Base-by-base conservation (phyloP, 768 basidiomycete genomes). In the Solioccasus polychromus region DNA sequence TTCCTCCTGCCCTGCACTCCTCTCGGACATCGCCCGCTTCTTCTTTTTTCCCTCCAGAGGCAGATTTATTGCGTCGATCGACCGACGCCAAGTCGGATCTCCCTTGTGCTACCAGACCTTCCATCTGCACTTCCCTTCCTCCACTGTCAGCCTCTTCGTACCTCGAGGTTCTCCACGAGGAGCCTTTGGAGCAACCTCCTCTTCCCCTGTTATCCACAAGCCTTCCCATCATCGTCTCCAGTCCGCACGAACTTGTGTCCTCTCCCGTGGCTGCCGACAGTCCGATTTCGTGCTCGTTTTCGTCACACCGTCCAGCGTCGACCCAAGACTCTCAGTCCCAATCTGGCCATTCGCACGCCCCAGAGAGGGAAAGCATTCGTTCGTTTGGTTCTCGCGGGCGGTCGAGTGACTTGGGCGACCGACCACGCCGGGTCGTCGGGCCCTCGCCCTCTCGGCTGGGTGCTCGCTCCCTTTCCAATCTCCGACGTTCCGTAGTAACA, bases 401-500 rank as follows among this genome's bases (percentile, higher is more conserved):
- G n/a, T 53, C 60, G 11, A 52, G 19, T 1, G 55, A 55, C n/a
- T 54, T 60, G 4, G 26, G 35, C 20, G 48, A 51, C 25, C 55
- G 57, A 35, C 42, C 47, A 11, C 51, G 47, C 37, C 50, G 12
- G 30, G 18, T 12, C 0, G 25, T 43, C 0, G 42, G 50, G 15
- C 24, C 47, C 3, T 26, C 59, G 0, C 47, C 67, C 1, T 60
- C 66, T 12, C 61, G 49, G 20, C 53, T 71, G 4, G 60, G 72
- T 8, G 59, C 70, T 4, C 57, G 62, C 11, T 75, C 75, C 5
- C 54, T 77, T 26, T 60, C 63, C 36, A 77, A 72, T 54, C 60
- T 80, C 15, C 71, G 75, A 22, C 73, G 76, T 34, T 72, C 75
- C 0, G 59, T 75, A 4, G 62, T 69, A 5, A 71, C 72, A 24